Evolutionary conservation across 2,329 filamentous ascomycete species (phyloP), one percentile per base, ranked within the genome.

Genomic region (Neofusicoccum sp.): DNA sequence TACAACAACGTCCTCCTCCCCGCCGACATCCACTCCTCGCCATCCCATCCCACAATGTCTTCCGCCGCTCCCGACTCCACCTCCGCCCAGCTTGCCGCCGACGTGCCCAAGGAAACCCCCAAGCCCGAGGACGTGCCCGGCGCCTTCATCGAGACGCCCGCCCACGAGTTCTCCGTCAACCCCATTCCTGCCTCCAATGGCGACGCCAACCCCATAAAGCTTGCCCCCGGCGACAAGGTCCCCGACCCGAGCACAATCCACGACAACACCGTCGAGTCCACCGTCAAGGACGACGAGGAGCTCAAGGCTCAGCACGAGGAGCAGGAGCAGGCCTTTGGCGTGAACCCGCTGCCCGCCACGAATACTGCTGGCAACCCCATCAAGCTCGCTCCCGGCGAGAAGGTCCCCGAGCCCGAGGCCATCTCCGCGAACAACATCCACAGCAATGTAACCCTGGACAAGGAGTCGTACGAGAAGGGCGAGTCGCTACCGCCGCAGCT

Each of bases 1-100:
- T 82, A 92, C 69, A 98, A 98, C 84, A 98, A 98, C 85, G 86
- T 97, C 65, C 84, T 99, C 61, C 84, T 85, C 41, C 86, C 89
- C 61, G 85, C 91, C 64, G 84, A 91, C 71, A 89, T 96, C 68
- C 75, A 76, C 56, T 77, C 79, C 56, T 71, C 81, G 61, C 78
- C 80, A 45, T 78, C 82, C 54, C 64, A 67, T 61, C 76, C 77
- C 61, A 81, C 84, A 63, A 83, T 89, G 73, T 90, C 86, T 67
- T 87, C 86, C 54, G 88, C 85, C 62, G 83, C 85, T 36, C 88
- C 90, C 61, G 81, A 84, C 62, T 87, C 90, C 51, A 88, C 89
- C 45, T 93, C 90, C 60, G 86, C 87, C 66, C 82, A 80, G 43
- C 81, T 93, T 73, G 89, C 89, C 61, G 87, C 82, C 56, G 77